These are phyloP conservation scores for Asparagopsis taxiformis DNA, from an alignment of 31 red algal genomes.

Conservation along the genomic window DNA sequence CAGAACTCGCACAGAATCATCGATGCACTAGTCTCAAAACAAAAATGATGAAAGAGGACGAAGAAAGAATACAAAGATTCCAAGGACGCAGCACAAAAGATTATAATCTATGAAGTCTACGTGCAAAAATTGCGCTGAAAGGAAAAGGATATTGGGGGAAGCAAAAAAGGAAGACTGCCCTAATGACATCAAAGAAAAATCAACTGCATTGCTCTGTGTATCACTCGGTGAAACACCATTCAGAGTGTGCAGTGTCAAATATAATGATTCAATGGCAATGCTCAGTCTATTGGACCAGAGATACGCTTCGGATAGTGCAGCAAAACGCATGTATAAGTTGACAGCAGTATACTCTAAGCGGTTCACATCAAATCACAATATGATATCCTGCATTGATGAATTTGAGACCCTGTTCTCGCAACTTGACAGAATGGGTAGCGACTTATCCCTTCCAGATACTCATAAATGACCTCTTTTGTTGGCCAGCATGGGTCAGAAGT, in stretches of 20 bases:
- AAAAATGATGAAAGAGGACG: neutral
- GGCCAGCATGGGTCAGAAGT: neutral
- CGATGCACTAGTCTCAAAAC: no score
- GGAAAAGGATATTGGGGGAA: no score
- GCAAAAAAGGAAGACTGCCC: no score
- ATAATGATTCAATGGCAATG: no score
- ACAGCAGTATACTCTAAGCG: no score
- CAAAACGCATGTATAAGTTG: neutral
- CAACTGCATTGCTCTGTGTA: neutral
- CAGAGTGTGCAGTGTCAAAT: neutral
- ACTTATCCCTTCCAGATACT: neutral
- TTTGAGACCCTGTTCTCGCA: constrained; percentile 4
- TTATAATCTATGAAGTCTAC: constrained; percentile 2
- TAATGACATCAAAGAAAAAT: constrained; percentile 7
- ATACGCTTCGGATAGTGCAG: neutral
- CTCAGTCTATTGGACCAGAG: no score
- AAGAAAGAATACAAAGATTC: neutral
- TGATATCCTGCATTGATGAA: neutral
- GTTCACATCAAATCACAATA: neutral
- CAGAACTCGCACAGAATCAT: no score
- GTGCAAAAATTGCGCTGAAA: no score
- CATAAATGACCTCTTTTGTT: constrained; percentile 5
- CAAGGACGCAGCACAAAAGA: neutral
- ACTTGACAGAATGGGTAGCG: constrained; percentile 4
- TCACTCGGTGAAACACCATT: constrained; percentile 1